These are phyloP conservation scores for Ananas comosus DNA, from an alignment of 176 grass and related monocot genomes.

Conservation along the genomic window DNA sequence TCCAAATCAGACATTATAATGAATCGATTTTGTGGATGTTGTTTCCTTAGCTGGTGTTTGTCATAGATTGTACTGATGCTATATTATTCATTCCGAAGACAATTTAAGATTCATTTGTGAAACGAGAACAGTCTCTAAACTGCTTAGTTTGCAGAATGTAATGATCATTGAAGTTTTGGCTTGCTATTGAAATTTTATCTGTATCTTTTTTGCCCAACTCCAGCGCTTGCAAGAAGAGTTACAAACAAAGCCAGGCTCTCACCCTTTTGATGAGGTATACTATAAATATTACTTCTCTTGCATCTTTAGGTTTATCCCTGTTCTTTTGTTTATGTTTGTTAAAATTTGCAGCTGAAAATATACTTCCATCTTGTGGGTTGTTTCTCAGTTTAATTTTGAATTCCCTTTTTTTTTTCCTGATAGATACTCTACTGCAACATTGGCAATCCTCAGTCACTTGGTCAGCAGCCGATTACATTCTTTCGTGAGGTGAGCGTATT, in stretches of 20 bases:
- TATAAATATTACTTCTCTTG: constrained; percentile 8
- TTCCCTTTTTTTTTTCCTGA: constrained; percentile 23
- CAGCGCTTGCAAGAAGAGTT: constrained; percentile 83
- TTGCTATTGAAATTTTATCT: constrained; percentile 11
- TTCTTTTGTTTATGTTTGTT: constrained; percentile 9
- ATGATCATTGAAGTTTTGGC: background rate
- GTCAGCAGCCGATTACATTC: constrained; percentile 83
- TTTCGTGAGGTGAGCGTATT: constrained; percentile 65
- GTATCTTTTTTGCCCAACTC: constrained; percentile 11
- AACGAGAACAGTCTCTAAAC: background rate
- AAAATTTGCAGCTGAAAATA: background rate
- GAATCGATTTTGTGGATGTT: too few relatives aligned
- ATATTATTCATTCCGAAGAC: too few relatives aligned
- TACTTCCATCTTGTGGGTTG: background rate
- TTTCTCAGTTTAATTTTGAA: constrained; percentile 6
- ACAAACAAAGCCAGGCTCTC: constrained; percentile 63
- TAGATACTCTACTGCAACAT: constrained; percentile 95
- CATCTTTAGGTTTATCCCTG: constrained; percentile 8
- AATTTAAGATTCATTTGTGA: background rate
- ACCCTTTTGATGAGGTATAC: constrained; percentile 84
- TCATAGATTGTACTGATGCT: too few relatives aligned
- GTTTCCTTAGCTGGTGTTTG: too few relatives aligned
- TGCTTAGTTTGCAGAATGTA: background rate
- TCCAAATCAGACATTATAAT: too few relatives aligned
- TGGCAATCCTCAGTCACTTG: constrained; percentile 98